These are phyloP conservation scores for Ceratobasidium sp. DNA, from an alignment of 1,284 basidiomycete genomes.

Conservation along the genomic window DNA sequence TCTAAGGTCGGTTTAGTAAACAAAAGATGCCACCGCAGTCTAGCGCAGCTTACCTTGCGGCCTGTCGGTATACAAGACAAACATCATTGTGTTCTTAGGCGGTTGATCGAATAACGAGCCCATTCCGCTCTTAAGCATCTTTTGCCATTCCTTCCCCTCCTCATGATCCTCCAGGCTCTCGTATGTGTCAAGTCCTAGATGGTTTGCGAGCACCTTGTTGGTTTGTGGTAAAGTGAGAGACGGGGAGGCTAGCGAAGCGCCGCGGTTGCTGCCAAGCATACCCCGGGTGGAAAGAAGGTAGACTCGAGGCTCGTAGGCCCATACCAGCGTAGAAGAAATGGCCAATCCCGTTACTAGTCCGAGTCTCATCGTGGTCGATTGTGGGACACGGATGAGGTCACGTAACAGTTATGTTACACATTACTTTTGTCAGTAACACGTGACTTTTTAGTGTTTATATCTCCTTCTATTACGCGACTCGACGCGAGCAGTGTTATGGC, in stretches of 20 bases:
- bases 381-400: constrained; percentile 22
- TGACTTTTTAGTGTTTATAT: constrained; percentile 33
- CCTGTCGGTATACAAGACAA: constrained; percentile 32
- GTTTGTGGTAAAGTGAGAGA: constrained; percentile 53
- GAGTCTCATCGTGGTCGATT: constrained; percentile 40
- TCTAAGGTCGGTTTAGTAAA: constrained; percentile 45
- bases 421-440: neutral
- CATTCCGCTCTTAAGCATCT: constrained; percentile 27
- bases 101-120: constrained; percentile 46
- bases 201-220: constrained; percentile 64
- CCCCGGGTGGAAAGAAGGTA: constrained; percentile 26
- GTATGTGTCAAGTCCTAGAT: constrained; percentile 70
- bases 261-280: constrained; percentile 14
- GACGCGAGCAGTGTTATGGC: constrained; percentile 38
- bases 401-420: constrained; percentile 10
- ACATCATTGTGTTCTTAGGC: constrained; percentile 23
- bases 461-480: constrained; percentile 11
- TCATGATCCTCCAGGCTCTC: constrained; percentile 57
- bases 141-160: constrained; percentile 44
- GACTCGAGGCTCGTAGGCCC: constrained; percentile 39
- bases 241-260: neutral
- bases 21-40: constrained; percentile 44
- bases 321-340: constrained; percentile 33
- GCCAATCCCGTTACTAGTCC: constrained; percentile 33
- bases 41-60: constrained; percentile 21